Evolutionary conservation across 768 basidiomycete species (phyloP).

Genomic region (Mycena leptocephala): DNA sequence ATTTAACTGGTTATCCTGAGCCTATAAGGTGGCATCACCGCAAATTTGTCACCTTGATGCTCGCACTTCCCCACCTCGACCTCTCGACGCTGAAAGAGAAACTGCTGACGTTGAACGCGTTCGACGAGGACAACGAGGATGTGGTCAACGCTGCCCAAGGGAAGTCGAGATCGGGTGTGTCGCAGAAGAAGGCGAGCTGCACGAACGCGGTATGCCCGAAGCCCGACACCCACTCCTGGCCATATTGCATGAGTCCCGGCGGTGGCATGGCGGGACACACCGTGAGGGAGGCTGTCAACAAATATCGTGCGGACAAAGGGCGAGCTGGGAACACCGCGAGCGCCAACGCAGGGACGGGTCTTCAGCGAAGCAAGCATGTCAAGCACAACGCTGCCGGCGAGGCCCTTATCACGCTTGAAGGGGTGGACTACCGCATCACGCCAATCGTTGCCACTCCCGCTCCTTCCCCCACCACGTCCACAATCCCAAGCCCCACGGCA

Average conservation of each 20-base stretch:
- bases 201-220: not conserved
- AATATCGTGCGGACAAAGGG: not conserved
- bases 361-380: not conserved
- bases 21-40: too few species aligned
- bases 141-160: not conserved
- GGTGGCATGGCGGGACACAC: conserved; percentile 26
- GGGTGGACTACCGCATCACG: not conserved
- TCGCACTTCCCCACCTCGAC: not conserved
- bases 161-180: not conserved
- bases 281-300: not conserved
- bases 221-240: not conserved
- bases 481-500: not conserved
- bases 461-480: not conserved
- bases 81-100: not conserved
- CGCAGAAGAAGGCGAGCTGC: not conserved
- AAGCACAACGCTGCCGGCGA: not conserved
- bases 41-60: not conserved
- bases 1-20: too few species aligned
- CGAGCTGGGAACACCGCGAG: not conserved
- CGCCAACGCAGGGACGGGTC: too few species aligned
- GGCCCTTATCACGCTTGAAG: not conserved
- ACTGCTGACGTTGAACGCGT: not conserved
- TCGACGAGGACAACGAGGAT: not conserved
- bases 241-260: conserved; percentile 4
- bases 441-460: not conserved